These are phyloP conservation scores for Dryas octopetala DNA, from an alignment of 306 rosid species.

Conservation along the genomic window DNA sequence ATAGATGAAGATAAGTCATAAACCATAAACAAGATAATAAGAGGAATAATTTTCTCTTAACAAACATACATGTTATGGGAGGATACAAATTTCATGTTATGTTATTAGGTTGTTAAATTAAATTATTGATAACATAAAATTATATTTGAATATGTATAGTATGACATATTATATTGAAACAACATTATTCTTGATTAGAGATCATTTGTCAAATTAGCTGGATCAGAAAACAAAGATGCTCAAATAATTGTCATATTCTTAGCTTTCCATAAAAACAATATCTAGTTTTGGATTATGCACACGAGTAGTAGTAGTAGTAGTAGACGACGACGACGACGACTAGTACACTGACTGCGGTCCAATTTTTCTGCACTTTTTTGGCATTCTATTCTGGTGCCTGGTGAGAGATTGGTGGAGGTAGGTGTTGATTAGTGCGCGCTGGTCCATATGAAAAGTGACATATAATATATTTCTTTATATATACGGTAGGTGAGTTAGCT, in stretches of 20 bases:
- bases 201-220: too few species aligned
- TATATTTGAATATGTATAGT: too few species aligned
- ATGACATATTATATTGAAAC: too few species aligned
- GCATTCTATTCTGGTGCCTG: not conserved
- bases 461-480: not conserved
- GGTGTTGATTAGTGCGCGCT: not conserved
- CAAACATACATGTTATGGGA: too few species aligned
- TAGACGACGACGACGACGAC: too few species aligned
- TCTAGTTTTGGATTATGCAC: not conserved
- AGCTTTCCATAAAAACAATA: not conserved
- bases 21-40: not conserved
- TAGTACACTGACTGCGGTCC: not conserved
- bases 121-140: too few species aligned
- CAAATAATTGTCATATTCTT: not conserved
- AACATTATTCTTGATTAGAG: too few species aligned
- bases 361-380: not conserved
- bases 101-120: too few species aligned
- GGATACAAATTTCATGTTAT: too few species aligned
- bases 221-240: too few species aligned
- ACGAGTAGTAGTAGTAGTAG: not conserved
- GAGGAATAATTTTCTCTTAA: not conserved
- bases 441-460: not conserved
- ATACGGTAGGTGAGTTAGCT: not conserved
- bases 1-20: not conserved
- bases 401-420: conserved; percentile 3